Conservation (phyloP, 1,284 basidiomycete genomes). For the Pseudozyma hubeiensis region DNA sequence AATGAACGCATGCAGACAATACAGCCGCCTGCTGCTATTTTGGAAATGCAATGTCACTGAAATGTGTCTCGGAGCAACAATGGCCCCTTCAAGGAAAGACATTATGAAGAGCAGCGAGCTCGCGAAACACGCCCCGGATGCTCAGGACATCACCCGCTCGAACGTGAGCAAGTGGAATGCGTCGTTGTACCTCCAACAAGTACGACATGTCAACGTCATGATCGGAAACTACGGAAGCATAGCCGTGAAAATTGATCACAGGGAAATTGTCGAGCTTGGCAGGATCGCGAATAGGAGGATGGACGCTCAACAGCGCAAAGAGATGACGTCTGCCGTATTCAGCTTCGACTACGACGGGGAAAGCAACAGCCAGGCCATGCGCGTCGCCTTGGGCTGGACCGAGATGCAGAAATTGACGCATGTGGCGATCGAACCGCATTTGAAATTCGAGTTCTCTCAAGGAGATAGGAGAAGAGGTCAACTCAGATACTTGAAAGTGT, state of each 20-base stretch:
- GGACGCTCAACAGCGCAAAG: constrained; percentile 8
- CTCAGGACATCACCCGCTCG: neutral
- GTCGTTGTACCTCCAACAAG: neutral
- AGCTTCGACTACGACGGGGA: neutral
- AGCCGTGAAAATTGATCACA: constrained; percentile 1
- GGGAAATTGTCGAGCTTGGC: neutral
- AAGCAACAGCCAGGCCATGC: neutral
- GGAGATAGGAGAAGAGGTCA: neutral
- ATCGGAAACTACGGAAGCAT: neutral
- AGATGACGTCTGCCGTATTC: neutral
- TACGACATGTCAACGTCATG: neutral
- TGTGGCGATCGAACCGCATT: constrained; percentile 1
- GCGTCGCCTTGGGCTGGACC: constrained; percentile 1
- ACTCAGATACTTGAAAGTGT: neutral
- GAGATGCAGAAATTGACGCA: constrained; percentile 5
- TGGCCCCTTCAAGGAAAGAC: no score
- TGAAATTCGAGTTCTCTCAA: constrained; percentile 7
- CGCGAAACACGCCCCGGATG: neutral
- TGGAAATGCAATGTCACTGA: no score
- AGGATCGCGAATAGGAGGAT: neutral
- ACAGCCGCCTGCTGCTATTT: no score
- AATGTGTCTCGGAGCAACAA: no score
- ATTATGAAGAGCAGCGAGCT: no score
- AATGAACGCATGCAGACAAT: no score
- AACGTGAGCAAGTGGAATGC: neutral